Conservation (phyloP, 208 protist genomes). For the Trichomonas gallinae region DNA sequence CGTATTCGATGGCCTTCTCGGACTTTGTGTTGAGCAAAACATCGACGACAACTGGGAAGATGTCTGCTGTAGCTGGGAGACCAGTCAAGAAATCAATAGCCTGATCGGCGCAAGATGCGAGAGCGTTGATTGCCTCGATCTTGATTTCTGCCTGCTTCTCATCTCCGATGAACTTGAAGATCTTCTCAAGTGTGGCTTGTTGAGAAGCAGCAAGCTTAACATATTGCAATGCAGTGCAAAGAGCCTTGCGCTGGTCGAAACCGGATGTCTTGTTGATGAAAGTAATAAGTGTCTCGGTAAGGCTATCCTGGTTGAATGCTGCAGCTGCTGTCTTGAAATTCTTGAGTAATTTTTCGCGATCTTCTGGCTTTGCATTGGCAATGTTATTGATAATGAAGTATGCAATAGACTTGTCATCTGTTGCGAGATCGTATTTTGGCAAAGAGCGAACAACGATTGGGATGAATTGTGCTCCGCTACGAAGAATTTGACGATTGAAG, state of each 20-base stretch:
- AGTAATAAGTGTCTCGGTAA: background rate
- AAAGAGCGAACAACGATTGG: background rate
- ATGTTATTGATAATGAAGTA: background rate
- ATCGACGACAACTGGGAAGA: background rate
- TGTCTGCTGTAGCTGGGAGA: background rate
- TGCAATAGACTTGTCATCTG: background rate
- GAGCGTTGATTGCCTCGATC: background rate
- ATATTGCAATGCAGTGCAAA: background rate
- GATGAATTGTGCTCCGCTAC: background rate
- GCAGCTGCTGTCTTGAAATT: background rate
- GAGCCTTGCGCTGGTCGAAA: background rate
- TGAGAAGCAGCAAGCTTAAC: background rate
- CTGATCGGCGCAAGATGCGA: background rate
- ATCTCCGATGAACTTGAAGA: background rate
- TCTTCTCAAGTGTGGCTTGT: background rate
- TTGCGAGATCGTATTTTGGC: background rate
- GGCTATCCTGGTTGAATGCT: background rate
- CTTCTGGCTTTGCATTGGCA: background rate
- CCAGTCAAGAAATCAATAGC: background rate
- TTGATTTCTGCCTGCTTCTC: background rate
- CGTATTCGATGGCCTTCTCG: background rate
- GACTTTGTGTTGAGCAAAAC: background rate
- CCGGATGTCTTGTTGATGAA: background rate
- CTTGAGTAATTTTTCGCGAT: background rate
- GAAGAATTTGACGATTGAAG: background rate